phyloP scores from a whole-genome alignment of 192 early-diverging fungal species.

The Entomortierella beljakovae region DNA sequence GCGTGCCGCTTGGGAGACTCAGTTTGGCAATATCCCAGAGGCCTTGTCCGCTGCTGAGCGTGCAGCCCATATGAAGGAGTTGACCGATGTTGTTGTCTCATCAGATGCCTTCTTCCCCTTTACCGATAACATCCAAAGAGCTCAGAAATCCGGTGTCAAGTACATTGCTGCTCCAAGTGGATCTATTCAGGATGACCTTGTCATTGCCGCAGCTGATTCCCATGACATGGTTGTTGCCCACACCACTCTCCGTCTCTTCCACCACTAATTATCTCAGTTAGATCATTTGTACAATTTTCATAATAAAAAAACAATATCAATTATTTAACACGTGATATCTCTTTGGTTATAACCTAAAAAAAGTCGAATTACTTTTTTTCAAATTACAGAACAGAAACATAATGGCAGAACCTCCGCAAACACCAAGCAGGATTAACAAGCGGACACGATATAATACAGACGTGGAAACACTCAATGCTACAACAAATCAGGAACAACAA shows the following conservation, averaged over 20 bases:
- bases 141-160: constrained; percentile 83
- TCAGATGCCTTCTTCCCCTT: constrained; percentile 99
- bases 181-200: constrained; percentile 87
- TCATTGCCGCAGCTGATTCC: constrained; percentile 85
- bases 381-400: not conserved
- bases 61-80: constrained; percentile 74
- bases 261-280: constrained; percentile 74
- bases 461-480: not conserved
- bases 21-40: constrained; percentile 85
- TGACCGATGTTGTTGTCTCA: constrained; percentile 83
- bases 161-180: constrained; percentile 94
- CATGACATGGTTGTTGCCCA: constrained; percentile 87
- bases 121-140: constrained; percentile 94
- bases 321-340: too few relatives aligned
- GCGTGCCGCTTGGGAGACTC: constrained; percentile 78
- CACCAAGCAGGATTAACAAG: constrained; percentile 27
- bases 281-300: not conserved
- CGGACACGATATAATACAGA: constrained; percentile 26
- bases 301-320: too few relatives aligned
- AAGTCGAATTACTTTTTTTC: not conserved
- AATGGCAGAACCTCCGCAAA: constrained; percentile 2
- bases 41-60: constrained; percentile 85
- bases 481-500: not conserved
- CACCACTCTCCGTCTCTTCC: constrained; percentile 94
- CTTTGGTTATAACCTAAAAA: not conserved